phyloP scores from a whole-genome alignment of 2,329 filamentous ascomycete genomes.

The Trichoderma sp. region DNA sequence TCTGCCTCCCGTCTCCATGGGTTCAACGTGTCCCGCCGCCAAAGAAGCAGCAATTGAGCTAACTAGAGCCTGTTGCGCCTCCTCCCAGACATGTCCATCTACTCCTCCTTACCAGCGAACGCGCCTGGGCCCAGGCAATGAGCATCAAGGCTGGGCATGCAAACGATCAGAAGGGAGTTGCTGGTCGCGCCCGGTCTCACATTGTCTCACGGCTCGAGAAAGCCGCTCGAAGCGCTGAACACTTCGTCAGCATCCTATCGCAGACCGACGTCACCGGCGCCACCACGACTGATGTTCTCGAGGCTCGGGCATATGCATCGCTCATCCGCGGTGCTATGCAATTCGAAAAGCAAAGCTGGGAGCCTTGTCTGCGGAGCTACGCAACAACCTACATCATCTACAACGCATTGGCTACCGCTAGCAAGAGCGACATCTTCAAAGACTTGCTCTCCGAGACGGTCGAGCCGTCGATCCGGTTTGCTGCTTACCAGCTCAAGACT shows the following conservation, averaged over 20 bases:
- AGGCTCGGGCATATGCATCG: slow-evolving; percentile 80
- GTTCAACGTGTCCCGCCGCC: not conserved
- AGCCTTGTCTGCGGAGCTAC: slow-evolving; percentile 71
- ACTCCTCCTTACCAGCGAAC: slow-evolving; percentile 81
- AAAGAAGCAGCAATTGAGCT: slow-evolving; percentile 12
- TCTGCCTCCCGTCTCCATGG: not conserved
- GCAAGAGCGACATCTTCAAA: slow-evolving; percentile 71
- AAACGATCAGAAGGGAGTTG: slow-evolving; percentile 74
- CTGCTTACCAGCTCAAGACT: slow-evolving; percentile 86
- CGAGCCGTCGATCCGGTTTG: slow-evolving; percentile 91
- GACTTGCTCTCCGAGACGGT: slow-evolving; percentile 83
- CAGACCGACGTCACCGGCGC: slow-evolving; percentile 64
- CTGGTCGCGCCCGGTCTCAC: slow-evolving; percentile 77
- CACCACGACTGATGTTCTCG: slow-evolving; percentile 68
- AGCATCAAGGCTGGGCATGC: slow-evolving; percentile 83
- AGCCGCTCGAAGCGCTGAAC: slow-evolving; percentile 66
- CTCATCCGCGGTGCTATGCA: slow-evolving; percentile 72
- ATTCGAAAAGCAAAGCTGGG: slow-evolving; percentile 89
- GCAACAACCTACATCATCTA: slow-evolving; percentile 80
- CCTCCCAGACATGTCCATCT: slow-evolving; percentile 67
- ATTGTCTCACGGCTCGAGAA: slow-evolving; percentile 86
- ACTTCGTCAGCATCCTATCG: slow-evolving; percentile 65
- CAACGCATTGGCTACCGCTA: slow-evolving; percentile 63
- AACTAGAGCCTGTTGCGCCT: not conserved
- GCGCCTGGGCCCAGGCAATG: slow-evolving; percentile 95